These are phyloP conservation scores for Linanthus parryae DNA, from an alignment of 148 eudicot genomes.

Conservation along the genomic window DNA sequence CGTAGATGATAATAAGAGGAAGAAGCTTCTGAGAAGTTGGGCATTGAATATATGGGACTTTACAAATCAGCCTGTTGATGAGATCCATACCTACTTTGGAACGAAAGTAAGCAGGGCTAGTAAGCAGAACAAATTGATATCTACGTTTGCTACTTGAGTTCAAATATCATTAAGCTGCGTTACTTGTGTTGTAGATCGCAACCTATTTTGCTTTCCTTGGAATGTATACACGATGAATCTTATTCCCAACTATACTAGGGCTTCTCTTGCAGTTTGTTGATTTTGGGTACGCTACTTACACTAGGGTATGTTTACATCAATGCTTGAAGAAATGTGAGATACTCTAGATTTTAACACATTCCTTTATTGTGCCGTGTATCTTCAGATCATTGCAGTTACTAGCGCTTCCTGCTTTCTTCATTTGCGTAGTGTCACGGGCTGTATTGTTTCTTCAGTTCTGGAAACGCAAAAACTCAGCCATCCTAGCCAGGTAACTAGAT, in stretches of 20 bases:
- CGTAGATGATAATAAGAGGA: conserved; percentile 76
- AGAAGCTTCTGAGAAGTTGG: conserved; percentile 74
- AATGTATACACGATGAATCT: conserved; percentile 83
- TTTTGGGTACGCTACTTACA: conserved; percentile 61
- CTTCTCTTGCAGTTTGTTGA: conserved; percentile 57
- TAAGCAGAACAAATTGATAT: neutral
- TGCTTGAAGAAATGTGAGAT: no score
- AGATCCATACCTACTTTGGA: conserved; percentile 79
- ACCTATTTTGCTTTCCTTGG: conserved; percentile 91
- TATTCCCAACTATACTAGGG: conserved; percentile 80
- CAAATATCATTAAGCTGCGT: neutral
- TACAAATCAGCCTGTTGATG: conserved; percentile 80
- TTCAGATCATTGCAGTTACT: conserved; percentile 68
- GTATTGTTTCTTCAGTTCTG: conserved; percentile 89
- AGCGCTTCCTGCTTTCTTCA: conserved; percentile 72
- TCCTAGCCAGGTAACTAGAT: conserved; percentile 53
- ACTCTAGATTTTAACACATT: no score
- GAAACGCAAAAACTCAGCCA: conserved; percentile 86
- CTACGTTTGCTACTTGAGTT: neutral
- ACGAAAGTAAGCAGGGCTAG: conserved; percentile 50
- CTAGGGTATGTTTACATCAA: no score
- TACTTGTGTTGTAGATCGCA: conserved; percentile 55
- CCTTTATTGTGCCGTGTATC: no score
- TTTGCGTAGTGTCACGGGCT: conserved; percentile 69
- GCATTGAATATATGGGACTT: conserved; percentile 78